Evolutionary conservation across 108 stramenopile species (phyloP).

Genomic region (Skeletonema menzelii): DNA sequence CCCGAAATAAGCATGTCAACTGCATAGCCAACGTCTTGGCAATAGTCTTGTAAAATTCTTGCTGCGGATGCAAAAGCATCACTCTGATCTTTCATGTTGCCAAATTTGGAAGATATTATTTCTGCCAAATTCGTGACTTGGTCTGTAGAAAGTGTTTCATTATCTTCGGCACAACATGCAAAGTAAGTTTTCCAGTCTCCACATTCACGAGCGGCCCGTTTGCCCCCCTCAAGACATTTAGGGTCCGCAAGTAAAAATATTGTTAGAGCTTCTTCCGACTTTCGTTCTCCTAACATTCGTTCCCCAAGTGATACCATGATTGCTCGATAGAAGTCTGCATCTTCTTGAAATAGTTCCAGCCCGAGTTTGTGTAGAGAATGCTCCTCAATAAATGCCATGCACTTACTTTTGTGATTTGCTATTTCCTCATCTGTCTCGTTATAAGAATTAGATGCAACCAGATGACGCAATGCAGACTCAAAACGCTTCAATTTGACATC

Average conservation of each 20-base stretch:
- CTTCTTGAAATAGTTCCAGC: conserved; percentile 56
- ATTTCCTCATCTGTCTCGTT: conserved; percentile 23
- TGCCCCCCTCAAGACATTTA: conserved; percentile 62
- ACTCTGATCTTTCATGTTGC: conserved; percentile 23
- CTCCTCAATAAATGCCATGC: conserved; percentile 69
- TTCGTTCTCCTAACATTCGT: conserved; percentile 50
- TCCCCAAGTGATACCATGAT: conserved; percentile 73
- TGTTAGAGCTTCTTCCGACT: conserved; percentile 57
- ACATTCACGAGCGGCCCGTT: conserved; percentile 63
- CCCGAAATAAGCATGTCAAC: conserved; percentile 72
- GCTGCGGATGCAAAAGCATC: conserved; percentile 65
- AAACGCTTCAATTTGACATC: conserved; percentile 83
- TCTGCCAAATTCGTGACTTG: conserved; percentile 34
- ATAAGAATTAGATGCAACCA: conserved; percentile 39
- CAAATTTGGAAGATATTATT: conserved; percentile 37
- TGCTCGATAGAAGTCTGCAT: conserved; percentile 27
- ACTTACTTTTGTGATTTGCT: conserved; percentile 54
- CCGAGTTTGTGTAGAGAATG: conserved; percentile 65
- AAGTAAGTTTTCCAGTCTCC: conserved; percentile 81
- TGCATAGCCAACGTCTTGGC: conserved; percentile 62
- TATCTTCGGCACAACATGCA: conserved; percentile 36
- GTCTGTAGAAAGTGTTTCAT: conserved; percentile 21
- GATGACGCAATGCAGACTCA: conserved; percentile 69
- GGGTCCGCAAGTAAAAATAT: conserved; percentile 67
- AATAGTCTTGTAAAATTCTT: conserved; percentile 77